Base-by-base conservation (phyloP, 805 yeast species). In the Myxozyma geophila region DNA sequence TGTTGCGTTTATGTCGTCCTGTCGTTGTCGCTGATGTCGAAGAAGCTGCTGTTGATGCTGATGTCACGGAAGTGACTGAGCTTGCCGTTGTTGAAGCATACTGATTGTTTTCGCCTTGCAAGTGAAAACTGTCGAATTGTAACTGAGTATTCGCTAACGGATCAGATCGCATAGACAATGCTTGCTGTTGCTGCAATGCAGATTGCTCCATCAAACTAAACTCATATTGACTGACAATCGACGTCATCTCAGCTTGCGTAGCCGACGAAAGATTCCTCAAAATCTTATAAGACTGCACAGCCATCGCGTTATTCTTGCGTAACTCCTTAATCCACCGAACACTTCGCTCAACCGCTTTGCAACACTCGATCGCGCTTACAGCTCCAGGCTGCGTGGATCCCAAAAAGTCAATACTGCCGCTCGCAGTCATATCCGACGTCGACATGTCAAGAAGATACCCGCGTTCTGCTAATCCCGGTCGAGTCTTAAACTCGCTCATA, bases 331-430 rank as follows among this genome's bases (percentile, higher is more conserved):
- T 36, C 35, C 64, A 39, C 28, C 33, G 28, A 46, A 57, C 13
- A n/a, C 53, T 56, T 9, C 54, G 37, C n/a, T 63, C 67, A 10
- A 63, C 54, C 4, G 62, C 67, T n/a, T 51, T 43, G 40, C 61
- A 43, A 36, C 67, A 63, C 41, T 35, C 39, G 12, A 44, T 28
- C 28, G 61, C 62, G 23, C 39, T 23, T 8, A 53, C 56, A 13
- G 56, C 39, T 21, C 28, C 33, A n/a, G 46, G 28, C 4, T 23
- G 15, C 12, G 17, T 12, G 9, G 40, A 37, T 4, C 48, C 56
- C 17, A 53, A 28, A 21, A 53, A 53, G 1, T 50, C 54, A 35
- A 63, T 51, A 15, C 28, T 28, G 28, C 28, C 28, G 5, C 28
- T 21, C 52, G 41, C 56, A 36, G 19, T 60, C 64, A 13, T 12